Base-by-base conservation (phyloP, 495 filamentous ascomycete genomes). In the Cercophora samala region DNA sequence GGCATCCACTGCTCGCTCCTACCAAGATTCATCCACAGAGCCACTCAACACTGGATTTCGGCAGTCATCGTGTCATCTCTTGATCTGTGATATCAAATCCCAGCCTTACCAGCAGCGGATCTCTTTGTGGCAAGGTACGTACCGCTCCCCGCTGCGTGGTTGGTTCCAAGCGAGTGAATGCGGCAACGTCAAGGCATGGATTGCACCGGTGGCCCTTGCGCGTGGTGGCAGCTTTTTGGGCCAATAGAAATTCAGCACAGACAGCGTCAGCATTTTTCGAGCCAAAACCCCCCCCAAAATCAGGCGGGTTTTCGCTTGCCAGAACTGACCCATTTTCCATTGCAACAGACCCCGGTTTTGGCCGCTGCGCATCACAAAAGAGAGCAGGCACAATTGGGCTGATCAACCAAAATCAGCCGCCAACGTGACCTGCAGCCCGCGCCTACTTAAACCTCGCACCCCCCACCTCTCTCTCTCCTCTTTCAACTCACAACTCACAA, bases 391-490 rank as follows among this genome's bases (percentile, higher is more conserved):
- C 68, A 74, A 73, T 71, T 70, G 74, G 66, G 23, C 64, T 71
- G 69, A 63, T 52, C 64, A 58, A 54, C 60, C 60, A 24, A 53
- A 82, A 82, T 82, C 81, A 83, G 80, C 81, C 80, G 72, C 69
- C 74, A 72, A 71, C 65, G 70, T 75, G 75, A 73, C 72, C 66
- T 18, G 64, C 17, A 46, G 58, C 58, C 58, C 66, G 66, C 63
- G 69, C 76, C 70, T 78, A 78, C 73, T 70, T 86, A 87, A 86
- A 76, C 71, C 72, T 63, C 72, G 63, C 72, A 74, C 75, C 78
- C 77, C 80, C 80, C 81, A 80, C 81, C 74, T 71, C 68, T 74
- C 77, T 71, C 77, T 77, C 82, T 77, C 76, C 74, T 78, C 76
- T 83, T 79, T 75, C 81, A 79, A 76, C 74, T 76, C 70, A 78